Conservation (phyloP, 495 filamentous ascomycete species). For the Aspergillus steynii region DNA sequence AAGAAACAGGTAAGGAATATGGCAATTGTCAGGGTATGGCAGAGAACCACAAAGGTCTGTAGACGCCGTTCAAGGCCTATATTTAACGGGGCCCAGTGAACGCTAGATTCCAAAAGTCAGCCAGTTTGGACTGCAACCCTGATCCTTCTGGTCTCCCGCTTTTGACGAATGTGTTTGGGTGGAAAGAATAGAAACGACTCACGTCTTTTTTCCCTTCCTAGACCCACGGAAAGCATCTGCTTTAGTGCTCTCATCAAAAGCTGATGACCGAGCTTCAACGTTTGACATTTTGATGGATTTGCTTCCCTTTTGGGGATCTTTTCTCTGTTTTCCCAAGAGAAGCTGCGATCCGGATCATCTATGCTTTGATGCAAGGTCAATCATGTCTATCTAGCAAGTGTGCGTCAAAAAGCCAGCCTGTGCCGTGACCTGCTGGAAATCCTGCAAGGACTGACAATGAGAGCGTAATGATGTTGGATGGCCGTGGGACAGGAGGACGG, state of each 20-base stretch:
- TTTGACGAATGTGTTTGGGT: not conserved
- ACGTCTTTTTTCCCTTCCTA: not conserved
- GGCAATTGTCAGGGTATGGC: constrained; percentile 81
- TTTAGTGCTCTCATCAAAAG: not conserved
- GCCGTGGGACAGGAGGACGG: no score
- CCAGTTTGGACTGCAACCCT: not conserved
- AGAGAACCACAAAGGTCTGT: constrained; percentile 82
- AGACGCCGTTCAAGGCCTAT: constrained; percentile 82
- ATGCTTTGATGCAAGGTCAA: not conserved
- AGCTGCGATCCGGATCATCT: not conserved
- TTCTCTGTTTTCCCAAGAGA: not conserved
- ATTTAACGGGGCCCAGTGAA: constrained; percentile 86
- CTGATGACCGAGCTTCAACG: not conserved
- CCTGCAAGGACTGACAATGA: not conserved
- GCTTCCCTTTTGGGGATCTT: not conserved
- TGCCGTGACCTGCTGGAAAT: not conserved
- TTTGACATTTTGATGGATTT: not conserved
- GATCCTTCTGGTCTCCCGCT: not conserved
- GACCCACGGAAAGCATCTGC: not conserved
- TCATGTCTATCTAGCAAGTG: not conserved
- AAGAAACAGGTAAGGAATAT: constrained; percentile 80
- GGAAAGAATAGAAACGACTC: not conserved
- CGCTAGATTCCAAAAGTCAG: constrained; percentile 38
- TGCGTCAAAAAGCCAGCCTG: no score
- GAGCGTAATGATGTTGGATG: no score